Evolutionary conservation across 495 filamentous ascomycete species (phyloP).

Genomic region (Hypoxylon perforatum): DNA sequence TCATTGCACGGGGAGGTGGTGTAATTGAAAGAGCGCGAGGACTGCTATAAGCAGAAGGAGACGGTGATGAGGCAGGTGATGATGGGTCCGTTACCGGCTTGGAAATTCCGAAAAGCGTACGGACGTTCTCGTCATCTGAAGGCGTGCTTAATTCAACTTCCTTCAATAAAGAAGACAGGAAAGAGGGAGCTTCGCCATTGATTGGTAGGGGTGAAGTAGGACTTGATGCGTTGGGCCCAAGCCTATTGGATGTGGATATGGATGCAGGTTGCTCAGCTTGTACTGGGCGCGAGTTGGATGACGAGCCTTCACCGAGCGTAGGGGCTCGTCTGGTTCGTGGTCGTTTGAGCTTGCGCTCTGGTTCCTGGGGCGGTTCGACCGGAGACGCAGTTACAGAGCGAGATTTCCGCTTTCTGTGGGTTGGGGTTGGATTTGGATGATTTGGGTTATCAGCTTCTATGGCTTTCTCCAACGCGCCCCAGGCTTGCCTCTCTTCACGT

Average conservation of each 20-base stretch:
- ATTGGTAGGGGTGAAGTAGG: conserved; percentile 32
- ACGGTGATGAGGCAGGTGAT: conserved; percentile 79
- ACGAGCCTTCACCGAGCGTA: conserved; percentile 49
- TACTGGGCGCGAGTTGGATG: conserved; percentile 58
- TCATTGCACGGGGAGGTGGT: conserved; percentile 72
- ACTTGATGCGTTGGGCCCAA: conserved; percentile 34
- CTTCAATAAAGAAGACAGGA: conserved; percentile 83
- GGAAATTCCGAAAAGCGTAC: conserved; percentile 57
- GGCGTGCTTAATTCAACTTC: conserved; percentile 81
- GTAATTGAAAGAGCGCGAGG: conserved; percentile 77
- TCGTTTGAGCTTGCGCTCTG: conserved; percentile 83
- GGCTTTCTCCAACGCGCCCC: conserved; percentile 89
- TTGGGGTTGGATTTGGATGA: conserved; percentile 32
- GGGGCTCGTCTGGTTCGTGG: conserved; percentile 71
- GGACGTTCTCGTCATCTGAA: conserved; percentile 64
- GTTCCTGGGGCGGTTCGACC: conserved; percentile 68
- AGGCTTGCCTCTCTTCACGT: conserved; percentile 82
- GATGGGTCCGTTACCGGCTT: conserved; percentile 64
- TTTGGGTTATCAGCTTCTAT: conserved; percentile 70
- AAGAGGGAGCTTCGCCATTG: conserved; percentile 64
- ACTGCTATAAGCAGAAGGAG: conserved; percentile 72
- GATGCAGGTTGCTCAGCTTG: conserved; percentile 54
- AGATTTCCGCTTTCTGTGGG: conserved; percentile 79
- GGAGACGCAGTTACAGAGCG: conserved; percentile 75
- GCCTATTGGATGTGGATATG: conserved; percentile 45